Conservation (phyloP, 495 filamentous ascomycete species). For the Penicillium turbatum region DNA sequence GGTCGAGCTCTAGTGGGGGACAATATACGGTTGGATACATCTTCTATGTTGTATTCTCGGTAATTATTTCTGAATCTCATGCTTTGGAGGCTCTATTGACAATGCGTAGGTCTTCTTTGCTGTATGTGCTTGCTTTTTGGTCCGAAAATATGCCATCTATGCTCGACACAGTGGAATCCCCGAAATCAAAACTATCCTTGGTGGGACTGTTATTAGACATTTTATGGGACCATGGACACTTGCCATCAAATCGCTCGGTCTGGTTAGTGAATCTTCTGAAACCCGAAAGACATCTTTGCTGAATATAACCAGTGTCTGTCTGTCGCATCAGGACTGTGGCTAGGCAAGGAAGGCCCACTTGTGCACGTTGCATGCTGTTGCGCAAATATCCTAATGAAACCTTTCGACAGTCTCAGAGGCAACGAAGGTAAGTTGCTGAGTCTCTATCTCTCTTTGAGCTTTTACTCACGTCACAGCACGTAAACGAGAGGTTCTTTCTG, state of each 20-base stretch:
- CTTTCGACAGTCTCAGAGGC: constrained; percentile 73
- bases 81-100: constrained; percentile 20
- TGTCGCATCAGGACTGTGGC: constrained; percentile 93
- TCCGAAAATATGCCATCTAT: constrained; percentile 78
- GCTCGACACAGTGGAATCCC: constrained; percentile 96
- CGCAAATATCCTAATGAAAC: constrained; percentile 91
- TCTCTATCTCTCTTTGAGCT: not conserved
- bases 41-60: constrained; percentile 78
- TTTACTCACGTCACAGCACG: constrained; percentile 54
- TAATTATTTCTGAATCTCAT: constrained; percentile 36
- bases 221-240: constrained; percentile 95
- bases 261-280: constrained; percentile 52
- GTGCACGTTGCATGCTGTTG: constrained; percentile 98
- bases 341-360: constrained; percentile 96
- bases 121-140: constrained; percentile 69
- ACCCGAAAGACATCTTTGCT: constrained; percentile 5
- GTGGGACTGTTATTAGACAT: constrained; percentile 86
- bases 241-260: constrained; percentile 82
- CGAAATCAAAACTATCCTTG: constrained; percentile 95
- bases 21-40: constrained; percentile 79
- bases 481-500: constrained; percentile 93
- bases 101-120: constrained; percentile 69
- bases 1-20: constrained; percentile 59
- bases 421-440: constrained; percentile 70
- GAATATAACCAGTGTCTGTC: constrained; percentile 61